phyloP scores from a whole-genome alignment of 2,329 filamentous ascomycete species.

The Xylariales sp. region DNA sequence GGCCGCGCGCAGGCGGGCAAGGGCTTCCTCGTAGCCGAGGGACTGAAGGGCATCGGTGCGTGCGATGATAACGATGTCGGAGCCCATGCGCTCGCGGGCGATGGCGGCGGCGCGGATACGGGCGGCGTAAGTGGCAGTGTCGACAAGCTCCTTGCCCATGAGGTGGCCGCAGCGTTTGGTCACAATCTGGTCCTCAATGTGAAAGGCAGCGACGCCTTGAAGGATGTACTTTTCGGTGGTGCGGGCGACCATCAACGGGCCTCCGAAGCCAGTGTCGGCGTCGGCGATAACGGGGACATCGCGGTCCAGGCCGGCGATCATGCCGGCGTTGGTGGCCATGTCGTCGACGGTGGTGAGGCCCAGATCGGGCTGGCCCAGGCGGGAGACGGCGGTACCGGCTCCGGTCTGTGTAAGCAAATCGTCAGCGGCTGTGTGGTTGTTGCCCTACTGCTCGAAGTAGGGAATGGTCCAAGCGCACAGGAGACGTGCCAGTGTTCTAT shows the following conservation, averaged over 20 bases:
- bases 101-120: constrained; percentile 25
- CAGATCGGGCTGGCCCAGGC: constrained; percentile 58
- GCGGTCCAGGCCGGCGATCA: constrained; percentile 57
- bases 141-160: constrained; percentile 26
- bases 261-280: constrained; percentile 54
- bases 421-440: too few relatives aligned
- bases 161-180: constrained; percentile 33
- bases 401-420: constrained; percentile 14
- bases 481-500: too few relatives aligned
- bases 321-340: constrained; percentile 59
- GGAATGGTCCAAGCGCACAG: too few relatives aligned
- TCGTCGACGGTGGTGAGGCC: constrained; percentile 58
- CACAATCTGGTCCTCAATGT: constrained; percentile 29
- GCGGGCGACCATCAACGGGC: constrained; percentile 47
- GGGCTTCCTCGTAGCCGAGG: constrained; percentile 46
- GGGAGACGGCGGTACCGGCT: constrained; percentile 31
- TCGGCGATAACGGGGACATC: constrained; percentile 56
- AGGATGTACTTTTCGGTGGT: constrained; percentile 29
- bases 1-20: constrained; percentile 39
- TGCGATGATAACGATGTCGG: constrained; percentile 54
- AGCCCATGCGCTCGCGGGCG: constrained; percentile 30
- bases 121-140: constrained; percentile 18
- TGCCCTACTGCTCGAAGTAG: too few relatives aligned
- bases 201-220: constrained; percentile 22
- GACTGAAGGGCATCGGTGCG: constrained; percentile 51